phyloP scores from a whole-genome alignment of 306 rosid species.

The Ceratonia siliqua region DNA sequence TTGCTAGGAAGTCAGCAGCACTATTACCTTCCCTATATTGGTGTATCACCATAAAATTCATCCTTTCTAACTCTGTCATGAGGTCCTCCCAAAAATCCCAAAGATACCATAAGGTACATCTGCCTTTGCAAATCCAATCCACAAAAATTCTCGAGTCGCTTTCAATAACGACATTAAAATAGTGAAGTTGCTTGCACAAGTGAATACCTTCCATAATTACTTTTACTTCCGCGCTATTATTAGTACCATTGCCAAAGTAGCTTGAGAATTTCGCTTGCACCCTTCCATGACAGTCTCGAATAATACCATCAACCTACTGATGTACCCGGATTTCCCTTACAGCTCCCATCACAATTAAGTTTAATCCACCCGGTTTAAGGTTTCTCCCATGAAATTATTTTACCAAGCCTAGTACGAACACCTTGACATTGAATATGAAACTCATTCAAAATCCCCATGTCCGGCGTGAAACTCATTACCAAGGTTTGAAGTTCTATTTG shows the following conservation, averaged over 20 bases:
- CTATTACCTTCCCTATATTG: too few species aligned
- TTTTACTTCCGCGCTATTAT: not conserved
- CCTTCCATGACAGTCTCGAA: too few species aligned
- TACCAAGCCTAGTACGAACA: not conserved
- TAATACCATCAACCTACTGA: not conserved
- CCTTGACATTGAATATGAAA: not conserved
- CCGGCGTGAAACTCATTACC: too few species aligned
- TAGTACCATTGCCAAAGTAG: not conserved
- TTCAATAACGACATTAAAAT: not conserved
- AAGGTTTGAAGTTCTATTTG: too few species aligned
- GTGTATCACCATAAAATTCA: too few species aligned
- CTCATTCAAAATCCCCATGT: not conserved
- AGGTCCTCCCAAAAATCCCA: too few species aligned
- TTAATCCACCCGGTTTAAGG: not conserved
- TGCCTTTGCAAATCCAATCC: not conserved
- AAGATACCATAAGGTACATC: too few species aligned
- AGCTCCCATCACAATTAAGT: not conserved
- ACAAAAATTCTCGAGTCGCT: not conserved
- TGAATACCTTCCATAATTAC: not conserved
- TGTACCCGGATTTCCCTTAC: not conserved
- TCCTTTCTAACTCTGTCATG: too few species aligned
- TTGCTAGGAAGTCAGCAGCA: not conserved
- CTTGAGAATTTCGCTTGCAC: not conserved
- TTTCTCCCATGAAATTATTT: not conserved
- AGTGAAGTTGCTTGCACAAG: not conserved